Conservation (phyloP, 2,329 filamentous ascomycete species). For the Fusarium marasasianum region DNA sequence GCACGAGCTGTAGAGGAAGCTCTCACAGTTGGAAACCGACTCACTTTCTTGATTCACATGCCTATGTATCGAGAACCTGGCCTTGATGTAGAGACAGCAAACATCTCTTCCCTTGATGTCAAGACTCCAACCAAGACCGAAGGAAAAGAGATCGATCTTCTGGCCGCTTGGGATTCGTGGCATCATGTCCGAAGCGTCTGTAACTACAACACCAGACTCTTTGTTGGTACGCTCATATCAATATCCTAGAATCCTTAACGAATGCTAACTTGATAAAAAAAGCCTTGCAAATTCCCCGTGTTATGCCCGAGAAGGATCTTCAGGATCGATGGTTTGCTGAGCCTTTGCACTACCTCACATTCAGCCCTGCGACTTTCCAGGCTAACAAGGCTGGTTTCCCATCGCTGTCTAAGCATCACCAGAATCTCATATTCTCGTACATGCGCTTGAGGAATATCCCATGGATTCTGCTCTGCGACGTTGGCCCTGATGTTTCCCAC, state of each 20-base stretch:
- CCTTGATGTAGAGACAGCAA: slow-evolving; percentile 60
- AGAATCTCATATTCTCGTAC: slow-evolving; percentile 68
- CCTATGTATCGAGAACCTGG: slow-evolving; percentile 83
- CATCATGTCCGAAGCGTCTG: slow-evolving; percentile 85
- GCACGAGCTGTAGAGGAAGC: slow-evolving; percentile 85
- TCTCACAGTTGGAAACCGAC: slow-evolving; percentile 75
- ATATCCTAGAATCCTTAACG: neutral
- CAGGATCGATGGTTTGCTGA: slow-evolving; percentile 76
- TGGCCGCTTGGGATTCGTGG: slow-evolving; percentile 93
- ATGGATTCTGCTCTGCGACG: slow-evolving; percentile 71
- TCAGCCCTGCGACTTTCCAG: slow-evolving; percentile 65
- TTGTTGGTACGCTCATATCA: slow-evolving; percentile 74
- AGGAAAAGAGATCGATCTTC: slow-evolving; percentile 69
- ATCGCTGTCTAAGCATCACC: slow-evolving; percentile 68
- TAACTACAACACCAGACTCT: slow-evolving; percentile 83
- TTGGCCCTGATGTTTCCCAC: slow-evolving; percentile 59
- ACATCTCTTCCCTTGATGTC: slow-evolving; percentile 57
- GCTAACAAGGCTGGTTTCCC: slow-evolving; percentile 69
- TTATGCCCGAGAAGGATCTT: slow-evolving; percentile 67
- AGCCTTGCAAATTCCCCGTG: slow-evolving; percentile 67
- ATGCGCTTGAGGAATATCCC: slow-evolving; percentile 72
- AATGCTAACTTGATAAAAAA: neutral
- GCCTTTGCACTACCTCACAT: slow-evolving; percentile 69
- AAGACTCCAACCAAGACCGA: slow-evolving; percentile 46
- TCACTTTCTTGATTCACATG: slow-evolving; percentile 83